Conservation (phyloP, 805 yeast species). For the Kluyveromyces siamensis region DNA sequence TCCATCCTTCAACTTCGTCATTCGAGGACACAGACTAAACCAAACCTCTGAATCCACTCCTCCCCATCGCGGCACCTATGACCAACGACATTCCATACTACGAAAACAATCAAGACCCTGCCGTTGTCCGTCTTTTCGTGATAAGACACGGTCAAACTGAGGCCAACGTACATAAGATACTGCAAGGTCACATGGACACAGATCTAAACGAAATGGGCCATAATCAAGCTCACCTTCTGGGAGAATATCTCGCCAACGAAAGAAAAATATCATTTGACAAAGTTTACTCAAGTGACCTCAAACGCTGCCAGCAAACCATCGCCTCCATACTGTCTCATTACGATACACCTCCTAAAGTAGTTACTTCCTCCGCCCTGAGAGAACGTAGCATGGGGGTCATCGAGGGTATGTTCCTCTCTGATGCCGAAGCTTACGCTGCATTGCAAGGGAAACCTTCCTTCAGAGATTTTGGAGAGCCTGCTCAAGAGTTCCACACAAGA, state of each 20-base stretch:
- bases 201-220: slow-evolving; percentile 53
- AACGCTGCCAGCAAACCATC: slow-evolving; percentile 54
- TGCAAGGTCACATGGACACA: slow-evolving; percentile 73
- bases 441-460: slow-evolving; percentile 47
- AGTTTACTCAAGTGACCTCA: slow-evolving; percentile 34
- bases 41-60: no score
- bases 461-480: slow-evolving; percentile 58
- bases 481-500: slow-evolving; percentile 38
- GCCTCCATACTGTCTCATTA: slow-evolving; percentile 31
- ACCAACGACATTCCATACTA: slow-evolving; percentile 13
- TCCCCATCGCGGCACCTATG: slow-evolving; percentile 5
- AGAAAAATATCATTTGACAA: slow-evolving; percentile 24
- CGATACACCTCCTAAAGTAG: background rate
- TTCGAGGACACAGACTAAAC: no score
- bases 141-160: slow-evolving; percentile 84
- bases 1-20: no score
- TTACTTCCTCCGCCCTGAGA: slow-evolving; percentile 34
- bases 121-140: slow-evolving; percentile 43
- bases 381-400: slow-evolving; percentile 75
- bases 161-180: slow-evolving; percentile 54
- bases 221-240: slow-evolving; percentile 51
- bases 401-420: slow-evolving; percentile 63
- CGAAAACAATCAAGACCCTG: slow-evolving; percentile 28
- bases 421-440: slow-evolving; percentile 46
- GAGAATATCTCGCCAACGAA: slow-evolving; percentile 30